phyloP scores from a whole-genome alignment of 2,329 filamentous ascomycete species.

The Tothia fuscella region DNA sequence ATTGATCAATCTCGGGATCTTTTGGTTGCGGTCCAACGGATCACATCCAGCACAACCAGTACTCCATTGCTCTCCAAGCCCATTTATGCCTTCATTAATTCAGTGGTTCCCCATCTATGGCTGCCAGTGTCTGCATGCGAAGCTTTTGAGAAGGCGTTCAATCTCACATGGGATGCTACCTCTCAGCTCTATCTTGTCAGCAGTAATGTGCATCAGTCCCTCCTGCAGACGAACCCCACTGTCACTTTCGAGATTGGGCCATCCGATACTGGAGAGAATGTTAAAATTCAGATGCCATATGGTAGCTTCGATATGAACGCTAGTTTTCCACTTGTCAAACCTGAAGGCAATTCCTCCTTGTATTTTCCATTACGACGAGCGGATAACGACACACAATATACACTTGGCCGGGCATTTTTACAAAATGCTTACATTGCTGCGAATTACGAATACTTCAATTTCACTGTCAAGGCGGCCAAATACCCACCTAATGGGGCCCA shows the following conservation, averaged over 20 bases:
- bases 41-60: constrained; percentile 17
- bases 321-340: constrained; percentile 23
- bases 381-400: constrained; percentile 40
- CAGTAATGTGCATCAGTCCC: constrained; percentile 15
- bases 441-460: constrained; percentile 35
- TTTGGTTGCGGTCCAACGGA: constrained; percentile 12
- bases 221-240: constrained; percentile 17
- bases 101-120: constrained; percentile 23
- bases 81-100: constrained; percentile 43
- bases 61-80: constrained; percentile 27
- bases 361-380: constrained; percentile 57
- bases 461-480: constrained; percentile 31
- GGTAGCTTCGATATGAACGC: constrained; percentile 32
- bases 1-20: constrained; percentile 14
- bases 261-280: constrained; percentile 15
- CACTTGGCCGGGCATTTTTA: constrained; percentile 56
- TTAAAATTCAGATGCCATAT: constrained; percentile 37
- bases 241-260: constrained; percentile 31
- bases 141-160: constrained; percentile 23
- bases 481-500: constrained; percentile 12
- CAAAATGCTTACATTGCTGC: constrained; percentile 50
- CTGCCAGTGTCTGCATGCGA: constrained; percentile 22
- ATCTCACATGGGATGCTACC: constrained; percentile 19
- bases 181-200: constrained; percentile 22
- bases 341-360: constrained; percentile 29